A percentile compares a stretch with the other conserved stretches of the same genome.
Evolutionary conservation across 2,329 filamentous ascomycete species (phyloP).

Genomic region (Paraconiothyrium brasiliense): DNA sequence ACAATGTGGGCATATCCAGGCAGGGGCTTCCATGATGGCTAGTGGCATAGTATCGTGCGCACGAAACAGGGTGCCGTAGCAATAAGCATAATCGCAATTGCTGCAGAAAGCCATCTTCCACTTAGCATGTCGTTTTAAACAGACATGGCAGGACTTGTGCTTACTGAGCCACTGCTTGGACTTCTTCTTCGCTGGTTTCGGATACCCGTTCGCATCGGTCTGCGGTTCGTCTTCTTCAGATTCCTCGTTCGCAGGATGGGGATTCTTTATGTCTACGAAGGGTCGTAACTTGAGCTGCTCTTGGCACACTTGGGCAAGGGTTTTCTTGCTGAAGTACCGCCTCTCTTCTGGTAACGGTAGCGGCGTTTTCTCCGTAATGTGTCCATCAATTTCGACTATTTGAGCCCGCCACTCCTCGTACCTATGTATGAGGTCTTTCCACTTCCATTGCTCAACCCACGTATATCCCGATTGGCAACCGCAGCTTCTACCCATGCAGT

Average conservation of each 20-base stretch:
- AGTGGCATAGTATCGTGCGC: conserved; percentile 92
- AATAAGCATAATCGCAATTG: conserved; percentile 80
- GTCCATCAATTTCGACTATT: conserved; percentile 75
- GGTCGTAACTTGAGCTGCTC: conserved; percentile 82
- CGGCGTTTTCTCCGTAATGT: conserved; percentile 72
- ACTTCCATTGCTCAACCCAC: conserved; percentile 94
- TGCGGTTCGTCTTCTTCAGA: conserved; percentile 63
- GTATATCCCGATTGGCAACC: conserved; percentile 83
- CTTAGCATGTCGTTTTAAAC: conserved; percentile 77
- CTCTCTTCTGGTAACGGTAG: conserved; percentile 76
- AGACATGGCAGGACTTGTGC: conserved; percentile 78
- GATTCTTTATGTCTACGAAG: conserved; percentile 81
- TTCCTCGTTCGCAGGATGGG: conserved; percentile 56
- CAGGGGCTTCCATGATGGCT: conserved; percentile 77
- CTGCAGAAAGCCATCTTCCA: conserved; percentile 89
- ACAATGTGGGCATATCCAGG: conserved; percentile 92
- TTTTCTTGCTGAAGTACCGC: conserved; percentile 74
- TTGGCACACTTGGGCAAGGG: conserved; percentile 92
- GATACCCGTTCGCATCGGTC: conserved; percentile 69
- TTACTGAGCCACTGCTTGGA: conserved; percentile 60
- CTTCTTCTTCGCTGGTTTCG: conserved; percentile 71
- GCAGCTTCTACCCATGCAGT: conserved; percentile 95
- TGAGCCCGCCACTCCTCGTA: conserved; percentile 86
- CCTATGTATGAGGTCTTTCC: conserved; percentile 77
- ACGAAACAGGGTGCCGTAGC: conserved; percentile 91